Evolutionary conservation across 306 rosid species (phyloP), one percentile per base, ranked within the genome.

Genomic region (Argentina anserina): DNA sequence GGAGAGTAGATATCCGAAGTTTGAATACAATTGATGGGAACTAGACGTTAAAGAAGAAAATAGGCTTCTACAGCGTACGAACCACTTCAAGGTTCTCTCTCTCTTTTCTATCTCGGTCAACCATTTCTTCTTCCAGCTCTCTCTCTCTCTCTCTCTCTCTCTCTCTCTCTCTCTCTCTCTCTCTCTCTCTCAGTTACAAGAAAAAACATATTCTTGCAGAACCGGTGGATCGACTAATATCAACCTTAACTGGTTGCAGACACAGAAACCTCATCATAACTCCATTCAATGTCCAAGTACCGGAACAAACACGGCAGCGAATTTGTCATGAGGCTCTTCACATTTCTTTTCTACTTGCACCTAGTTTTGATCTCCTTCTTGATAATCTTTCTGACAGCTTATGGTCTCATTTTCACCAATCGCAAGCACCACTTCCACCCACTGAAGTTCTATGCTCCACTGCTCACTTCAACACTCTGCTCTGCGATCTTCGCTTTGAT

Each of bases 401-500:
- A 62, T 43, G 90, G 88, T 55, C 84, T 84, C 28, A 65, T 28
- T 60, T 67, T 1, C 34, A 73, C 75, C 4, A 34, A 86, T 77
- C 59, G n/a, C 56, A 72, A 70, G n/a, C 88, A 76, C 80, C 87
- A 80, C 61, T 87, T 93, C 69, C 89, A 65, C 61, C 89, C 90
- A 6, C 1, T 28, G 31, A 72, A 87, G 4, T 89, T 91, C 92
- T 88, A 84, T 40, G 86, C 88, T 58, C 97, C 89, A 29, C 52
- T 87, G 73, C 83, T 84, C 33, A 70, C 85, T 67, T 81, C 96
- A 26, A 81, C 72, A 17, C 70, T 43, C 13, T 71, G 78, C 29
- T 85, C 87, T 28, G 97, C 89, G 21, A 58, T 87, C 55, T 20
- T 86, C 70, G 86, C 86, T 37, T 81, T 89, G 45, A 36, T 69